phyloP scores from a whole-genome alignment of 345 rosid genomes.

The Dipteronia dyeriana region DNA sequence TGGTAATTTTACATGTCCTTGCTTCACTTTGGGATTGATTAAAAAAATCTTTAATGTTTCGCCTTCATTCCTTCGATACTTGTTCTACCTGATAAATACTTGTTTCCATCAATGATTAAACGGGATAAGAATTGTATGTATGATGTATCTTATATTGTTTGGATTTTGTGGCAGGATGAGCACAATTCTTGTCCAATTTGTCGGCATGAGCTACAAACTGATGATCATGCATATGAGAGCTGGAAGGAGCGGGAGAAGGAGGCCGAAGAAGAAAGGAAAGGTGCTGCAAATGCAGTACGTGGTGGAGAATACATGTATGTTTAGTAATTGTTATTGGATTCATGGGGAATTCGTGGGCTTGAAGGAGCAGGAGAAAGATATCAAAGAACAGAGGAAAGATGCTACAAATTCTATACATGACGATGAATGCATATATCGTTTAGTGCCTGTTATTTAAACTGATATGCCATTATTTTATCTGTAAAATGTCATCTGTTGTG shows the following conservation, averaged over 20 bases:
- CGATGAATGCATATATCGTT: conserved; percentile 70
- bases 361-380: conserved; percentile 77
- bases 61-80: background rate
- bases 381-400: conserved; percentile 73
- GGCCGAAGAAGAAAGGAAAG: conserved; percentile 88
- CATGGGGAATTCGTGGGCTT: conserved; percentile 54
- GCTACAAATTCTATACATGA: conserved; percentile 77
- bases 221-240: conserved; percentile 86
- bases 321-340: conserved; percentile 31
- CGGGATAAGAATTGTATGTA: conserved; percentile 5
- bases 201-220: conserved; percentile 82
- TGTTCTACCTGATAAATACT: background rate
- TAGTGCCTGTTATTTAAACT: conserved; percentile 22
- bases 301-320: conserved; percentile 95
- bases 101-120: background rate
- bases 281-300: conserved; percentile 88
- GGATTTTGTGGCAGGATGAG: conserved; percentile 61
- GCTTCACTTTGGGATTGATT: background rate
- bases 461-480: background rate
- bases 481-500: background rate
- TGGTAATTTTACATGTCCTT: conserved; percentile 49
- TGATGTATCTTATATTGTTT: background rate
- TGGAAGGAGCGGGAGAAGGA: conserved; percentile 93
- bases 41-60: background rate
- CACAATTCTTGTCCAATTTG: conserved; percentile 98